A percentile compares a stretch with the other conserved stretches of the same genome.
These are phyloP conservation scores for Solanum etuberosum DNA, from an alignment of 257 asterid genomes.

Conservation along the genomic window DNA sequence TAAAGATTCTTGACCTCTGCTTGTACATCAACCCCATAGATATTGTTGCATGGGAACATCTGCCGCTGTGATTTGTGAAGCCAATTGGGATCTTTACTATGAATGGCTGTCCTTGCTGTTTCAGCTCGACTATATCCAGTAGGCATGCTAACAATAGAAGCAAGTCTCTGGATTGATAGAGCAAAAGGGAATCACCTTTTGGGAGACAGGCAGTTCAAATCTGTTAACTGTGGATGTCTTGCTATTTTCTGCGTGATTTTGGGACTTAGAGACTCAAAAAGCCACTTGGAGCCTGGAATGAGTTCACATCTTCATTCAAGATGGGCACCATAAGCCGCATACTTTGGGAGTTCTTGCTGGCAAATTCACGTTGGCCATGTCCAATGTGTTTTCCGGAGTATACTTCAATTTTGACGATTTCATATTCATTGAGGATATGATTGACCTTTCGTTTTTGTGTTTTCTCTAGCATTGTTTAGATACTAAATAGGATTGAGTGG, in stretches of 20 bases:
- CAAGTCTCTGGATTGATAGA: background rate
- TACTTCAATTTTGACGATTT: background rate
- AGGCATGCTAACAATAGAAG: background rate
- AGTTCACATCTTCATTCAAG: background rate
- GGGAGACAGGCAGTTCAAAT: background rate
- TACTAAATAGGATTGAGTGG: background rate
- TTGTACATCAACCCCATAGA: constrained; percentile 18
- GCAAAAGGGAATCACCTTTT: background rate
- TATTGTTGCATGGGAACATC: background rate
- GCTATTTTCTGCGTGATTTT: background rate
- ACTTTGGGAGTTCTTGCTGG: background rate
- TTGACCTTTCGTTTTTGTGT: background rate
- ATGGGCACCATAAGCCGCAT: background rate
- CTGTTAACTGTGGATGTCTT: background rate
- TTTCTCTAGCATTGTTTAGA: background rate
- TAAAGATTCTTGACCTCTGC: background rate
- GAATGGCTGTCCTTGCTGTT: background rate
- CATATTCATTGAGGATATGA: background rate
- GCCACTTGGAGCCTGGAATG: background rate
- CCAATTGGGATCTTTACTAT: background rate
- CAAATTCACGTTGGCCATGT: background rate
- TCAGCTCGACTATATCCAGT: background rate
- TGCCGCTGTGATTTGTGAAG: background rate
- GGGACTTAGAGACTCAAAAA: background rate
- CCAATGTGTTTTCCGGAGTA: background rate